A percentile compares a stretch with the other conserved stretches of the same genome.
Evolutionary conservation across 345 rosid genomes (phyloP).

Genomic region (Brassica carinata): DNA sequence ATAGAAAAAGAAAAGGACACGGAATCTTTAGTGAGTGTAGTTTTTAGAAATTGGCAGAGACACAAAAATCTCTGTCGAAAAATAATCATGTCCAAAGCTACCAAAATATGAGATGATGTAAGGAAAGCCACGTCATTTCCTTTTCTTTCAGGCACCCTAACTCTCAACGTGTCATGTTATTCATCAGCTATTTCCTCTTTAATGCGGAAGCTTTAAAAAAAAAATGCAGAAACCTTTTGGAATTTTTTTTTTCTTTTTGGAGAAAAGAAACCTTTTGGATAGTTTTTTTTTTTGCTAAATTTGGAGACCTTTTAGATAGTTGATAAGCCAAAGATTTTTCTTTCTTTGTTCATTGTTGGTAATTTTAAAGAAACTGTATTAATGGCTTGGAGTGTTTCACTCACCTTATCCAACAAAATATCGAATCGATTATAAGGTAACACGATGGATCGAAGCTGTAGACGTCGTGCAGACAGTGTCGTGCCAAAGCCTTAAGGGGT

Average conservation of each 20-base stretch:
- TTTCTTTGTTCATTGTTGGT: background rate
- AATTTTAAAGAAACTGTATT: background rate
- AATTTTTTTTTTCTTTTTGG: too few relatives aligned
- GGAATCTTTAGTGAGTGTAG: conserved; percentile 16
- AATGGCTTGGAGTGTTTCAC: background rate
- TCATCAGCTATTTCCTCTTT: conserved; percentile 21
- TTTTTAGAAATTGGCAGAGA: background rate
- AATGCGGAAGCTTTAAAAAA: background rate
- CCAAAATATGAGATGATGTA: conserved; percentile 13
- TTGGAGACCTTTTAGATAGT: too few relatives aligned
- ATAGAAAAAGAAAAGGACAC: background rate
- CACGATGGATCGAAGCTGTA: background rate
- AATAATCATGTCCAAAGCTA: conserved; percentile 19
- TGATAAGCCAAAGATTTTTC: background rate
- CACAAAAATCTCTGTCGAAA: background rate
- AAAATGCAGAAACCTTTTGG: background rate
- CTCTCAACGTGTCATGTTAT: conserved; percentile 26
- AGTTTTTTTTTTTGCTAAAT: background rate
- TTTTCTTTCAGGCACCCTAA: conserved; percentile 26
- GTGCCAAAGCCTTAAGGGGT: too few relatives aligned
- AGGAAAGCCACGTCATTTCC: conserved; percentile 19
- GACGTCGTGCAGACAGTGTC: too few relatives aligned
- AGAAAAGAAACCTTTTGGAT: background rate
- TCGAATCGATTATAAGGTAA: background rate
- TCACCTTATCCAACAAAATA: background rate